phyloP scores from a whole-genome alignment of 2,329 filamentous ascomycete genomes.

The Neocatenulostroma microsporum region DNA sequence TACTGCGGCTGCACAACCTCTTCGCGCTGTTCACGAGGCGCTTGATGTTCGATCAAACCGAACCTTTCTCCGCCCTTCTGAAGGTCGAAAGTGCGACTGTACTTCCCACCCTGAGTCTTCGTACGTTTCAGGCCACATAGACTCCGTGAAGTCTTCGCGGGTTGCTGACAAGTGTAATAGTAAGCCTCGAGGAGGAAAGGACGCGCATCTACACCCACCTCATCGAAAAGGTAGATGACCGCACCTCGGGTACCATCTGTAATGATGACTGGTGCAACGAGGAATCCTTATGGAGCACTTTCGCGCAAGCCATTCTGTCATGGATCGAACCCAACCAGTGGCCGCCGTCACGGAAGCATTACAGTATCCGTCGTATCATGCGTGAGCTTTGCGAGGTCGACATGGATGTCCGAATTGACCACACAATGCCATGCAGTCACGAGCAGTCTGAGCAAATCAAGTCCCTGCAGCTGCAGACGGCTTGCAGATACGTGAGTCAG shows the following conservation, averaged over 20 bases:
- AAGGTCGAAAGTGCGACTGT: too few relatives aligned
- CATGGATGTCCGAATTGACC: neutral
- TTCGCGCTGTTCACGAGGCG: constrained; percentile 3
- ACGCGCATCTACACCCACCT: neutral
- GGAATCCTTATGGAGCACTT: neutral
- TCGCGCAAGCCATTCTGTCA: too few relatives aligned
- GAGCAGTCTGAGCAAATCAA: too few relatives aligned
- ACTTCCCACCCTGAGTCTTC: too few relatives aligned
- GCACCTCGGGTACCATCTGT: neutral
- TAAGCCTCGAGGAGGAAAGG: constrained; percentile 2
- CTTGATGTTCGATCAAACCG: neutral
- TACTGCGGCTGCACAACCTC: neutral
- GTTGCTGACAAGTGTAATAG: neutral
- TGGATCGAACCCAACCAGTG: neutral
- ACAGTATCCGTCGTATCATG: neutral
- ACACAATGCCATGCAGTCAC: neutral
- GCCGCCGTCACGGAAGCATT: neutral
- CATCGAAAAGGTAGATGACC: neutral
- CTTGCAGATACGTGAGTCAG: neutral
- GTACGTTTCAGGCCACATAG: too few relatives aligned
- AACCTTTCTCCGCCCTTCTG: neutral
- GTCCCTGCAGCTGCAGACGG: neutral
- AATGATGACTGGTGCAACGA: neutral
- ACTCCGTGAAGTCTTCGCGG: too few relatives aligned
- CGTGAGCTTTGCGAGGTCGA: neutral